phyloP scores from a whole-genome alignment of 805 yeast species.

The Sungouiozyma intestinalis region DNA sequence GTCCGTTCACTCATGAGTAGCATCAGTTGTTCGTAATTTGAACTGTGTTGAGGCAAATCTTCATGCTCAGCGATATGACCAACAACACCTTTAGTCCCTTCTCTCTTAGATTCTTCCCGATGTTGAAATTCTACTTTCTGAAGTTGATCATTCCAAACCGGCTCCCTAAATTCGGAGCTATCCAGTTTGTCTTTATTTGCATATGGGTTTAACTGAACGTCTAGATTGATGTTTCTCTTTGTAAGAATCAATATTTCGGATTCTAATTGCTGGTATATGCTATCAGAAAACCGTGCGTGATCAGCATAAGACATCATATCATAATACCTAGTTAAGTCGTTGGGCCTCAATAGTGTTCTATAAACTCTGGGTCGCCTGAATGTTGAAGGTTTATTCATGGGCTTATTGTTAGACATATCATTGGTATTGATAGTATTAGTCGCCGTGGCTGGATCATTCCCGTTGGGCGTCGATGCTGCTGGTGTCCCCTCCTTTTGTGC shows the following conservation, averaged over 20 bases:
- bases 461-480: slow-evolving; percentile 2
- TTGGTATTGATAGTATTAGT: neutral
- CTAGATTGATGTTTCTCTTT: slow-evolving; percentile 63
- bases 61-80: slow-evolving; percentile 49
- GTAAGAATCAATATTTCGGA: slow-evolving; percentile 76
- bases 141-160: slow-evolving; percentile 32
- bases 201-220: slow-evolving; percentile 66
- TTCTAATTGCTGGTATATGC: slow-evolving; percentile 71
- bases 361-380: slow-evolving; percentile 56
- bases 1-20: slow-evolving; percentile 44
- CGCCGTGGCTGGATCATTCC: neutral
- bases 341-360: slow-evolving; percentile 69
- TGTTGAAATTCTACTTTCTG: slow-evolving; percentile 29
- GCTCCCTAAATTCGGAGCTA: slow-evolving; percentile 30
- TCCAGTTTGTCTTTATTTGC: slow-evolving; percentile 30
- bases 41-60: slow-evolving; percentile 61
- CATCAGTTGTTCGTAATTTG: slow-evolving; percentile 90
- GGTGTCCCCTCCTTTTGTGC: too few relatives aligned
- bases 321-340: slow-evolving; percentile 70
- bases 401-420: neutral
- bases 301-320: slow-evolving; percentile 82
- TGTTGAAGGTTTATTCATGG: slow-evolving; percentile 6
- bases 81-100: slow-evolving; percentile 31
- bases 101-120: slow-evolving; percentile 32
- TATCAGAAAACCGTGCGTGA: slow-evolving; percentile 68